These are phyloP conservation scores for Phytophthora foliorum DNA, from an alignment of 352 stramenopile species.

Conservation along the genomic window DNA sequence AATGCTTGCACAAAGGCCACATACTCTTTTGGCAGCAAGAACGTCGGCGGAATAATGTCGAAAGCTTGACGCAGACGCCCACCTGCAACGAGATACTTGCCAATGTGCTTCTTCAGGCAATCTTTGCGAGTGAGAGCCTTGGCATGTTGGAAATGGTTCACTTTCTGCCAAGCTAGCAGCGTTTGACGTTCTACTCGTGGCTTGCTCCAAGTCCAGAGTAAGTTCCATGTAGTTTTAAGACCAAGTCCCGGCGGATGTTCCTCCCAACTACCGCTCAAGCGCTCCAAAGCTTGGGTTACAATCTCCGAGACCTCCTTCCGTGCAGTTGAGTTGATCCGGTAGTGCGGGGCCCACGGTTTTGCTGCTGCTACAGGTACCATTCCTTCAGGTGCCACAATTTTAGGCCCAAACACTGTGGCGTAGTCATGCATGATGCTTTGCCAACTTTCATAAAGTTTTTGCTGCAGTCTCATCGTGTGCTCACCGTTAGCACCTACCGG, in stretches of 20 bases:
- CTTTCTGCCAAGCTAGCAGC: slow-evolving; percentile 93
- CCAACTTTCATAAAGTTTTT: slow-evolving; percentile 87
- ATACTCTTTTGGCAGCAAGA: slow-evolving; percentile 95
- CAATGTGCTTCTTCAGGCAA: slow-evolving; percentile 91
- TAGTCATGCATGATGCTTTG: slow-evolving; percentile 91
- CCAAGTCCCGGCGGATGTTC: slow-evolving; percentile 81
- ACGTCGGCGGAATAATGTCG: slow-evolving; percentile 94
- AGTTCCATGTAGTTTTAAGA: slow-evolving; percentile 92
- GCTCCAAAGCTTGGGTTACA: slow-evolving; percentile 72
- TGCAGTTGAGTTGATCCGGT: slow-evolving; percentile 84
- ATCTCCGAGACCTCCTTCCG: slow-evolving; percentile 88
- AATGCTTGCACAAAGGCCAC: slow-evolving; percentile 91
- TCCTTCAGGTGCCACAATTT: slow-evolving; percentile 42
- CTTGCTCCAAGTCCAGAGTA: slow-evolving; percentile 94
- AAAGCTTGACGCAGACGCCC: slow-evolving; percentile 72
- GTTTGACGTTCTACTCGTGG: slow-evolving; percentile 82
- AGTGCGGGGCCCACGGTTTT: slow-evolving; percentile 67
- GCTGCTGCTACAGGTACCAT: slow-evolving; percentile 43
- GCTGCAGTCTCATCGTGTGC: slow-evolving; percentile 68
- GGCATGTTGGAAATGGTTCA: slow-evolving; percentile 95
- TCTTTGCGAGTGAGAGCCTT: slow-evolving; percentile 95
- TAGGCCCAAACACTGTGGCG: slow-evolving; percentile 76
- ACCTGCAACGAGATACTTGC: slow-evolving; percentile 65
- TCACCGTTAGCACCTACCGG: slow-evolving; percentile 35
- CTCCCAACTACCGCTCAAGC: slow-evolving; percentile 64